A percentile compares a stretch with the other conserved stretches of the same genome.
Conservation (phyloP, 1,139 yeast species). For the Dujonia santamariae region DNA sequence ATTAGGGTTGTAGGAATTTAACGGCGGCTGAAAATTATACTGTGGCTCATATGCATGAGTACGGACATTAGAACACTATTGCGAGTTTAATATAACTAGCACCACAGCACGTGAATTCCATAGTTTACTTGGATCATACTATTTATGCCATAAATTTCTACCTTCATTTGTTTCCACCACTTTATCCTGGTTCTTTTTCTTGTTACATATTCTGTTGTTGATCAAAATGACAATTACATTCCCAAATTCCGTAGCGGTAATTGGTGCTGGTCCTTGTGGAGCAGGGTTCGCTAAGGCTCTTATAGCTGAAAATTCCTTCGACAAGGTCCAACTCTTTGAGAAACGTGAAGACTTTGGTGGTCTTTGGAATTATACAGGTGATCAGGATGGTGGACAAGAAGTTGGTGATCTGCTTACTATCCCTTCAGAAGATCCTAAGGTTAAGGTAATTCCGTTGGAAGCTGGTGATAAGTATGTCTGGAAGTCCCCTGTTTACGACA, state of each 20-base stretch:
- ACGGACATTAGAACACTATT: too few species aligned
- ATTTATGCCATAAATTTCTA: too few species aligned
- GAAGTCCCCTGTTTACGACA: conserved; percentile 45
- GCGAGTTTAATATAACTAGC: too few species aligned
- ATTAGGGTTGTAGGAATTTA: too few species aligned
- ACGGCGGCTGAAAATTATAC: too few species aligned
- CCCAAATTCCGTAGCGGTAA: conserved; percentile 37
- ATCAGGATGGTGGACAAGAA: conserved; percentile 13
- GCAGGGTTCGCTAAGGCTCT: conserved; percentile 13
- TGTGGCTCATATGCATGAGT: too few species aligned
- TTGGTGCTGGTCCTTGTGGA: conserved; percentile 66
- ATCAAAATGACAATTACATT: conserved; percentile 11
- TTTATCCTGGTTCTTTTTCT: too few species aligned
- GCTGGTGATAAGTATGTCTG: conserved; percentile 24
- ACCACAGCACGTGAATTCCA: too few species aligned
- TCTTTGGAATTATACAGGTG: conserved; percentile 45
- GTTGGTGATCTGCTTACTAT: conserved; percentile 10
- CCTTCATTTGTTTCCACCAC: too few species aligned
- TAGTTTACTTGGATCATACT: too few species aligned
- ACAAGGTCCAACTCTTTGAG: conserved; percentile 33
- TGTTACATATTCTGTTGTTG: too few species aligned
- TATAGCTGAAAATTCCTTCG: conserved; percentile 8
- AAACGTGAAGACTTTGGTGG: conserved; percentile 50
- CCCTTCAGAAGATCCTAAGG: conserved; percentile 18
- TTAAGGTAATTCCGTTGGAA: conserved; percentile 16